Evolutionary conservation across 2,329 filamentous ascomycete species (phyloP).

Genomic region (Cladophialophora carrionii): DNA sequence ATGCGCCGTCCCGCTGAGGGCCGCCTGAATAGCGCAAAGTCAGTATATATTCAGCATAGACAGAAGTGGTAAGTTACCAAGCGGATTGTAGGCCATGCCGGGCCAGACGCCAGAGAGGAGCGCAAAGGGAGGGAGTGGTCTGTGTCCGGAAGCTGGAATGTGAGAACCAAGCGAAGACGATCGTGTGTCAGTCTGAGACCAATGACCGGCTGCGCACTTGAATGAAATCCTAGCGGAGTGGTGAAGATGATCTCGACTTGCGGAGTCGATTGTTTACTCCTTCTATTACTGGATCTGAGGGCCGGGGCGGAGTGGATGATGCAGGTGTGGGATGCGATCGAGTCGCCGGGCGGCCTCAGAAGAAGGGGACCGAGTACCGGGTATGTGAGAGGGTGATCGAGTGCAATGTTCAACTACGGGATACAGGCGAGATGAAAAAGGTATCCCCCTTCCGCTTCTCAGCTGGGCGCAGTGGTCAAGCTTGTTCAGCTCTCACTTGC

Average conservation of each 20-base stretch:
- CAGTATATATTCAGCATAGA: conserved; percentile 22
- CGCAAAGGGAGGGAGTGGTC: conserved; percentile 20
- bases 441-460: conserved; percentile 7
- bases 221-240: conserved; percentile 9
- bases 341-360: background rate
- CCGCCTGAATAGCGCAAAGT: conserved; percentile 26
- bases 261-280: conserved; percentile 16
- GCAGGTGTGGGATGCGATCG: background rate
- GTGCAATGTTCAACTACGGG: background rate
- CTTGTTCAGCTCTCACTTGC: conserved; percentile 15
- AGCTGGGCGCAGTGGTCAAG: conserved; percentile 6
- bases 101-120: conserved; percentile 15
- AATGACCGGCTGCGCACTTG: conserved; percentile 4
- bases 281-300: conserved; percentile 15
- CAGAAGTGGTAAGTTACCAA: conserved; percentile 60
- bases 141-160: conserved; percentile 30
- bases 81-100: conserved; percentile 71
- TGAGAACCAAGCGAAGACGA: conserved; percentile 11
- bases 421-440: conserved; percentile 13
- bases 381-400: background rate
- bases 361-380: too few relatives aligned
- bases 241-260: conserved; percentile 3
- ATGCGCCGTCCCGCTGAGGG: conserved; percentile 49
- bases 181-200: conserved; percentile 12
- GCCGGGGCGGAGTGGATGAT: conserved; percentile 5